Evolutionary conservation across 140 eudicot genomes (phyloP), one percentile per base, ranked within the genome.

Genomic region (Bidens hawaiensis): DNA sequence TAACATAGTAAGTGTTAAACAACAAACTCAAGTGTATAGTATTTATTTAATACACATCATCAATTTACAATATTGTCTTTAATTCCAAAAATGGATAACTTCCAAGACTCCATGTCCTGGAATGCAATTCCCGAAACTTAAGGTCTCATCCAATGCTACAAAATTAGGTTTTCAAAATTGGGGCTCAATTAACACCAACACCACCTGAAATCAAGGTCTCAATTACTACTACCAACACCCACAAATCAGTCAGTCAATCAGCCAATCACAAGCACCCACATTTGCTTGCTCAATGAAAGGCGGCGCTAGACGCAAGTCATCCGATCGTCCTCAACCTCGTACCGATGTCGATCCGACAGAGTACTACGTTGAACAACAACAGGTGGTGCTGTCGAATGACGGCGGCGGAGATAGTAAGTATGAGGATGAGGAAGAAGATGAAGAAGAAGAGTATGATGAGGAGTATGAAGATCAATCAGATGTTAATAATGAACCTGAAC

Each of bases 351-450:
- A 4, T 52, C 23, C 53, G 23, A 2, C 74, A 23, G 71, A 15
- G 52, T 54, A 67, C 69, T 42, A 27, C 70, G 65, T 51, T 15
- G 68, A 61, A 30, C 36, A 30, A 30, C 36, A 54, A 28, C 67
- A 62, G 78, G 31, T 27, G 60, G 38, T 27, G 73, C 38, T 17
- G n/a, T 13, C 21, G 52, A 77, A 68, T 22, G 74, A 74, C 47
- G 64, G 17, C 7, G 73, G 24, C 27, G 79, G n/a, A n/a, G n/a
- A n/a, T n/a, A 43, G 21, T 55, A 62, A 15, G 38, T 5, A 53
- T 14, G 33, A 30, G 62, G 28, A 28, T 8, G 82, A 68, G 52
- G 88, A 78, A 1, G 85, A 71, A 19, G 80, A 74, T 22, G 80
- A 67, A 25, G 43, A 68, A 2, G 84, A 73, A 2, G 86, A 67